phyloP scores from a whole-genome alignment of 2,329 filamentous ascomycete genomes.

The Arthrinium phaeospermum region DNA sequence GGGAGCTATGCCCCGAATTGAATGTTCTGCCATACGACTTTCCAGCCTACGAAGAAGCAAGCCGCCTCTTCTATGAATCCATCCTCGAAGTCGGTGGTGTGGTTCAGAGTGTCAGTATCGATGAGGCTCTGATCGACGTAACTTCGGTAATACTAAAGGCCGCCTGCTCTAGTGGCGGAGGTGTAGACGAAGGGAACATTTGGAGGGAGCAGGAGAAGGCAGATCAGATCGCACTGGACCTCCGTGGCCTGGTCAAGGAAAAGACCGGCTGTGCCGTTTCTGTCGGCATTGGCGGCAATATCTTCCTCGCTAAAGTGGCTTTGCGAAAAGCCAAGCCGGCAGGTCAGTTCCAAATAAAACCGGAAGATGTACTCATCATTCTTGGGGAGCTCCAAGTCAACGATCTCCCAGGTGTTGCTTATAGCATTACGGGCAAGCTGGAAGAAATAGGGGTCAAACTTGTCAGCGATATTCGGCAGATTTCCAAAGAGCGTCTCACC shows the following conservation, averaged over 20 bases:
- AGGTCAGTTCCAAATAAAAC: constrained; percentile 87
- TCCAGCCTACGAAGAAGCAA: constrained; percentile 90
- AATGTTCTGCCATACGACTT: constrained; percentile 97
- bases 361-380: constrained; percentile 77
- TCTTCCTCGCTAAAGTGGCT: constrained; percentile 89
- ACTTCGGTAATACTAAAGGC: constrained; percentile 71
- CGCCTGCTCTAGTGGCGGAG: constrained; percentile 69
- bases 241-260: constrained; percentile 74
- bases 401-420: constrained; percentile 88
- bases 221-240: constrained; percentile 68
- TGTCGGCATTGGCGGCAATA: constrained; percentile 89
- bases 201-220: constrained; percentile 81
- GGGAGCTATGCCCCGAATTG: constrained; percentile 81
- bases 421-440: constrained; percentile 85
- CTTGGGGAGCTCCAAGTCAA: constrained; percentile 80
- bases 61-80: constrained; percentile 82
- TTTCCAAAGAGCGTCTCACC: constrained; percentile 77
- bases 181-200: constrained; percentile 70
- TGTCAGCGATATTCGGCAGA: constrained; percentile 81
- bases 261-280: constrained; percentile 88
- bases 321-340: constrained; percentile 92
- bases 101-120: constrained; percentile 96
- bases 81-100: constrained; percentile 80
- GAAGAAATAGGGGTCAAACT: constrained; percentile 83
- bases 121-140: constrained; percentile 90